A percentile compares a stretch with the other conserved stretches of the same genome.
Conservation (phyloP, 352 stramenopile genomes). For the Phytophthora aleatoria region DNA sequence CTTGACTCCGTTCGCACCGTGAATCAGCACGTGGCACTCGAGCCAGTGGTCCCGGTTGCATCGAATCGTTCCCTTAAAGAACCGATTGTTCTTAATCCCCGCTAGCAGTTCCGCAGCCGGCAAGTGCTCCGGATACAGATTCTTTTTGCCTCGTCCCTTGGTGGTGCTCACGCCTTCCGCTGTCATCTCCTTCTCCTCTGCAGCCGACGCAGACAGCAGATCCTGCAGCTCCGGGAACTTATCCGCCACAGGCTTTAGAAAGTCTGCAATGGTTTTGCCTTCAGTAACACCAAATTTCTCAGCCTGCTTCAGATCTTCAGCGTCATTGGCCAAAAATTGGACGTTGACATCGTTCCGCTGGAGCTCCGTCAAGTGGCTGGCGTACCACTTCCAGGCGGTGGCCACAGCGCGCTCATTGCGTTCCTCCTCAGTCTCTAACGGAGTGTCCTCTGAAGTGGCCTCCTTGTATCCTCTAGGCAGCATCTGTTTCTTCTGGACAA, state of each 20-base stretch:
- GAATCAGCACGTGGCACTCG: conserved; percentile 82
- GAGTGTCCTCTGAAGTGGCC: conserved; percentile 26
- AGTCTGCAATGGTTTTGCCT: conserved; percentile 62
- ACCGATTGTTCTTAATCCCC: conserved; percentile 87
- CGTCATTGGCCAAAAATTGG: conserved; percentile 71
- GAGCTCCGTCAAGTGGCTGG: conserved; percentile 56
- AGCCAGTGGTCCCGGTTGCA: conserved; percentile 88
- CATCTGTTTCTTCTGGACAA: conserved; percentile 60
- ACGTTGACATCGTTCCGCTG: conserved; percentile 53
- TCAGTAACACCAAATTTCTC: conserved; percentile 51
- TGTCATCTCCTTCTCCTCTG: conserved; percentile 30
- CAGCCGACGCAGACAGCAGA: conserved; percentile 48
- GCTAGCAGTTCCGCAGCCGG: conserved; percentile 76
- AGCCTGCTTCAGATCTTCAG: conserved; percentile 53
- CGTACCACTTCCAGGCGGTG: conserved; percentile 82
- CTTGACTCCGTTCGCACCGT: conserved; percentile 62
- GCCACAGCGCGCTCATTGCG: conserved; percentile 90
- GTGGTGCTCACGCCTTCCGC: conserved; percentile 50
- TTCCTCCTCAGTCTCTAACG: conserved; percentile 64
- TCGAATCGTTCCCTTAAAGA: conserved; percentile 90
- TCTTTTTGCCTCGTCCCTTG: conserved; percentile 45
- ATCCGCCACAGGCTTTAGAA: conserved; percentile 56
- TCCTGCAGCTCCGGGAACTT: conserved; percentile 63
- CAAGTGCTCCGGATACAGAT: conserved; percentile 82
- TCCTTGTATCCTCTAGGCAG: conserved; percentile 30